These are phyloP conservation scores for Diaporthe sp. DNA, from an alignment of 2,329 filamentous ascomycete species.

Conservation along the genomic window DNA sequence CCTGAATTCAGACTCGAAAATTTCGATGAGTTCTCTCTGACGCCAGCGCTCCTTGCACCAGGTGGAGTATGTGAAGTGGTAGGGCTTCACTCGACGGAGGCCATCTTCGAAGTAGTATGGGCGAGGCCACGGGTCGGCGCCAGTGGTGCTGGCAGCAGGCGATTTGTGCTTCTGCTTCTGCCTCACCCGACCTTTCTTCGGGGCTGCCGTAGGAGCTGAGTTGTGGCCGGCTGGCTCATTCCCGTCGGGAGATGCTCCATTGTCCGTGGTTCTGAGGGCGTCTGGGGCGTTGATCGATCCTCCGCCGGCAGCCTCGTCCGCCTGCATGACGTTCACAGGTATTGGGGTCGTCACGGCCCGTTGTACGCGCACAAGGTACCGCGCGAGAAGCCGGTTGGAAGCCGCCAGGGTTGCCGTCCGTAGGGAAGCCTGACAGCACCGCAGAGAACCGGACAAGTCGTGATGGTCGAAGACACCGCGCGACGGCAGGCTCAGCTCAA, in stretches of 20 bases:
- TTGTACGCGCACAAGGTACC: constrained; percentile 27
- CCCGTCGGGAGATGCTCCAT: background rate
- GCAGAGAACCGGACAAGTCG: background rate
- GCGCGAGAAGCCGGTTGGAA: constrained; percentile 24
- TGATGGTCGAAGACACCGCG: background rate
- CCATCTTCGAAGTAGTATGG: constrained; percentile 90
- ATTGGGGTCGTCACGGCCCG: constrained; percentile 32
- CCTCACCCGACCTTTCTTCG: constrained; percentile 13
- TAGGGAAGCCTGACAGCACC: constrained; percentile 13
- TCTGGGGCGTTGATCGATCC: background rate
- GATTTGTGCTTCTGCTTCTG: constrained; percentile 27
- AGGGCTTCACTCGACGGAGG: constrained; percentile 85
- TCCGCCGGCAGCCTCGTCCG: background rate
- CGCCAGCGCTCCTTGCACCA: constrained; percentile 96
- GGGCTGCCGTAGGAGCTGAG: background rate
- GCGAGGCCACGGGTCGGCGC: constrained; percentile 60
- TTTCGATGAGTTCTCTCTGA: constrained; percentile 82
- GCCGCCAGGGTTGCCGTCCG: constrained; percentile 31
- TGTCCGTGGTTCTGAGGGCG: background rate
- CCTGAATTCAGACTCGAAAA: constrained; percentile 92
- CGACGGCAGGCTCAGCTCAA: too few species aligned
- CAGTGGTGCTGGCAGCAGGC: constrained; percentile 47
- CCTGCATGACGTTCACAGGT: constrained; percentile 17
- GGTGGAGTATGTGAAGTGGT: constrained; percentile 95
- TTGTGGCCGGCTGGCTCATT: background rate